A percentile compares a stretch with the other conserved stretches of the same genome.
Evolutionary conservation across 1,139 yeast species (phyloP).

Genomic region (Hansenula lynferdii): DNA sequence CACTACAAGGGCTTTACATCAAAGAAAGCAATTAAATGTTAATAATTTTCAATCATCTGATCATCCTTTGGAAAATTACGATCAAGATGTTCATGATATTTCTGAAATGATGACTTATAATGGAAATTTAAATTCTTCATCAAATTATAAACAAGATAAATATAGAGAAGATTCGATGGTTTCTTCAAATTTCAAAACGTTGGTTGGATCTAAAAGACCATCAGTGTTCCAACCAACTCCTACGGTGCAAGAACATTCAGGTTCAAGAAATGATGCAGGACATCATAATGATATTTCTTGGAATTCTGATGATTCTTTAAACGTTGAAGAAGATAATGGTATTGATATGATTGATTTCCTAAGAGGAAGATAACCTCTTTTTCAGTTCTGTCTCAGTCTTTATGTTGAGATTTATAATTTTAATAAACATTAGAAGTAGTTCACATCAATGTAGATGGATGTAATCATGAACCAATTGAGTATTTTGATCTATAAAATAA

Average conservation of each 20-base stretch:
- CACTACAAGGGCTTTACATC: slow-evolving; percentile 5
- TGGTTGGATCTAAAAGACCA: slow-evolving; percentile 1
- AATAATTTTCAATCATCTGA: neutral
- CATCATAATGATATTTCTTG: neutral
- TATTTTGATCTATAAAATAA: no score
- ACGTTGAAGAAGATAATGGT: neutral
- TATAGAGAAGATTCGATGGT: neutral
- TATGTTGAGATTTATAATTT: no score
- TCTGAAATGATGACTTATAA: neutral
- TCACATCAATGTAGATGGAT: no score
- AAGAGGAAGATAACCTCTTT: no score
- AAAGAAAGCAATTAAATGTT: neutral
- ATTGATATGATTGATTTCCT: slow-evolving; percentile 3
- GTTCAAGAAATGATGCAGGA: neutral
- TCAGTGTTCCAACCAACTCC: neutral
- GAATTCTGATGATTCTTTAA: neutral
- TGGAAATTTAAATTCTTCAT: neutral
- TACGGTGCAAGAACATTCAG: neutral
- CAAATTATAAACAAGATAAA: neutral
- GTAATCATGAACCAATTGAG: no score
- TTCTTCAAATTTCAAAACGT: neutral
- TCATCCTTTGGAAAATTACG: no score
- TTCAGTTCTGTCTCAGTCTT: no score
- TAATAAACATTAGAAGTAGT: no score
- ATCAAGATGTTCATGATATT: neutral